phyloP scores from a whole-genome alignment of 1,284 basidiomycete species.

The Ceratobasidium sp. region DNA sequence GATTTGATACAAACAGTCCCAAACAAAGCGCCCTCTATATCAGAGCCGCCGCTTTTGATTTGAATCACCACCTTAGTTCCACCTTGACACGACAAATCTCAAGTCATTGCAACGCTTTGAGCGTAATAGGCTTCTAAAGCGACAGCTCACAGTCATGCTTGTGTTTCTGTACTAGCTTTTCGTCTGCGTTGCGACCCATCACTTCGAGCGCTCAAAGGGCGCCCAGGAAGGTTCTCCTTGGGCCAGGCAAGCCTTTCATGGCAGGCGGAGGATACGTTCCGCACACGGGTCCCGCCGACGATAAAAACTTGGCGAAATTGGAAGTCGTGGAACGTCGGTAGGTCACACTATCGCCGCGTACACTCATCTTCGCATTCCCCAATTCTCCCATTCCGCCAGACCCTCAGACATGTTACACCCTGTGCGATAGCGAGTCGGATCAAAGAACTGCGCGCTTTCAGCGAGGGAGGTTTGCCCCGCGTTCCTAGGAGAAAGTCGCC shows the following conservation, averaged over 20 bases:
- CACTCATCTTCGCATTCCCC: background rate
- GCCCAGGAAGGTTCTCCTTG: no score
- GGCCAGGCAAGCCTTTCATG: constrained; percentile 66
- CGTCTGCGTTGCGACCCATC: background rate
- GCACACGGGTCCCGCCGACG: constrained; percentile 85
- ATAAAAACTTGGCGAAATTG: constrained; percentile 94
- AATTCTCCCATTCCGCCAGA: constrained; percentile 61
- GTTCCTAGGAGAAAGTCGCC: constrained; percentile 73
- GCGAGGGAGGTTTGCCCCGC: constrained; percentile 94
- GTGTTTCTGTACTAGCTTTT: background rate
- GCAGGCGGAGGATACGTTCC: constrained; percentile 50
- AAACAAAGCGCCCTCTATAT: background rate
- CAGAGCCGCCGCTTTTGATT: background rate
- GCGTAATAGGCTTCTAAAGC: constrained; percentile 41
- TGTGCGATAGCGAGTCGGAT: constrained; percentile 25
- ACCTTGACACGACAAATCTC: no score
- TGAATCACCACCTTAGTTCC: constrained; percentile 8
- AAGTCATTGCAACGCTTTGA: background rate
- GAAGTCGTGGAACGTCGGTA: constrained; percentile 93
- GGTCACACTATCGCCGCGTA: constrained; percentile 54
- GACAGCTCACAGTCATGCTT: constrained; percentile 36
- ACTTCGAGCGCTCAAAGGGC: no score
- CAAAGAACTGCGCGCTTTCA: constrained; percentile 55
- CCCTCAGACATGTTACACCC: constrained; percentile 92
- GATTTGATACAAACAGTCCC: background rate